Conservation (phyloP, 225 moss, liverwort and hornwort species). For the Physcomitrellopsis africana region DNA sequence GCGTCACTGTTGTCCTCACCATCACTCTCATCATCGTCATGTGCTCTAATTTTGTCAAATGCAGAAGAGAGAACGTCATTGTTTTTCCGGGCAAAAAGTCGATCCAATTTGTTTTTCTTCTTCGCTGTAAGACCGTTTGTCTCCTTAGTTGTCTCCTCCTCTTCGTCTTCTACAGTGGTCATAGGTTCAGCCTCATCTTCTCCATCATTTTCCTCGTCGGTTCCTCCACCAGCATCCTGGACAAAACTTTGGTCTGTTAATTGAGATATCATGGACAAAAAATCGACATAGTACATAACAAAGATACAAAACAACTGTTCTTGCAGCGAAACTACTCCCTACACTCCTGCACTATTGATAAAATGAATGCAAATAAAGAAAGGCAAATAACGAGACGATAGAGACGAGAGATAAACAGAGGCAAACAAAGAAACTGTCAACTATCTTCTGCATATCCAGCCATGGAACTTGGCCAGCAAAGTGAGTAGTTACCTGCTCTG, state of each 20-base stretch:
- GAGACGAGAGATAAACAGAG: slow-evolving; percentile 5
- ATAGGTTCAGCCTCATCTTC: slow-evolving; percentile 38
- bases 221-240: slow-evolving; percentile 53
- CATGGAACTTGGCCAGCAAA: slow-evolving; percentile 15
- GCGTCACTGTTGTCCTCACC: slow-evolving; percentile 40
- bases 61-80: slow-evolving; percentile 75
- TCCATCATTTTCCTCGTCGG: slow-evolving; percentile 44
- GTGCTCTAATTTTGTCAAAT: slow-evolving; percentile 74
- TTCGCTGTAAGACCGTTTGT: slow-evolving; percentile 38
- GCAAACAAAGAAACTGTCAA: slow-evolving; percentile 3
- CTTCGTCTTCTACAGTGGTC: slow-evolving; percentile 33
- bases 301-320: neutral
- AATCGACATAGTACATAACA: neutral
- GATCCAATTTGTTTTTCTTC: slow-evolving; percentile 83
- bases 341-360: slow-evolving; percentile 1
- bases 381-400: neutral
- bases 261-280: slow-evolving; percentile 6
- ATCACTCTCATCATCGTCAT: slow-evolving; percentile 35
- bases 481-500: slow-evolving; percentile 40
- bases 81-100: slow-evolving; percentile 84
- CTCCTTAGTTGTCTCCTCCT: slow-evolving; percentile 20
- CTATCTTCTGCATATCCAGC: neutral
- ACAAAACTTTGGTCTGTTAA: slow-evolving; percentile 18
- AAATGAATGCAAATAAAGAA: neutral
- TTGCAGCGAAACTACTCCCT: neutral